These are phyloP conservation scores for Ganoderma leucocontextum DNA, from an alignment of 1,284 basidiomycete genomes.

Conservation along the genomic window DNA sequence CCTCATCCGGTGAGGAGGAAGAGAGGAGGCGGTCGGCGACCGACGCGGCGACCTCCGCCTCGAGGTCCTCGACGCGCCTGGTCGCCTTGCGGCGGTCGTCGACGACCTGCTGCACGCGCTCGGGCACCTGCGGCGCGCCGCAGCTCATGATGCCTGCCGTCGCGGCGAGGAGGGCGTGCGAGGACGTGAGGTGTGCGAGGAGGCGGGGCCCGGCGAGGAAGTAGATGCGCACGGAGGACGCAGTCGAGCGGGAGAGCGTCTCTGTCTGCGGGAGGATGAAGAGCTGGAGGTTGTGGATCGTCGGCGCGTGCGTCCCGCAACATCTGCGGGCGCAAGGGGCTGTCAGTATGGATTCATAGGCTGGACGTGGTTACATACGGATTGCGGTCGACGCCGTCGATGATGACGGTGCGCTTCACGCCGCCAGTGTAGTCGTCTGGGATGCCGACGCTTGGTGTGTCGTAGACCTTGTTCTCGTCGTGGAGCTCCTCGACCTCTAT, in stretches of 20 bases:
- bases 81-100: slow-evolving; percentile 69
- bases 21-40: slow-evolving; percentile 55
- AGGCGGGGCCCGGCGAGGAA: slow-evolving; percentile 85
- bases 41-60: slow-evolving; percentile 70
- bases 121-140: slow-evolving; percentile 67
- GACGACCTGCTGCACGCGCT: slow-evolving; percentile 74
- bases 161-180: slow-evolving; percentile 61
- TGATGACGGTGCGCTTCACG: slow-evolving; percentile 82
- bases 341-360: neutral
- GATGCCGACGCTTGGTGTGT: slow-evolving; percentile 58
- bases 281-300: slow-evolving; percentile 74
- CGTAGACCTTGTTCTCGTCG: slow-evolving; percentile 25
- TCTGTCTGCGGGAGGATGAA: slow-evolving; percentile 76
- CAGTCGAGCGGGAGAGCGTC: slow-evolving; percentile 61
- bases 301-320: slow-evolving; percentile 87
- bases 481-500: slow-evolving; percentile 73
- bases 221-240: slow-evolving; percentile 75
- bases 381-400: slow-evolving; percentile 83
- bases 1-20: slow-evolving; percentile 27
- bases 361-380: slow-evolving; percentile 54
- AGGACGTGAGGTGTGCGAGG: slow-evolving; percentile 63
- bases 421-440: slow-evolving; percentile 80
- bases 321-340: slow-evolving; percentile 57
- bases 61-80: slow-evolving; percentile 70
- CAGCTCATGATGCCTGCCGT: slow-evolving; percentile 72